Conservation (phyloP, 2,329 filamentous ascomycete species). For the Alternaria triticimaculans region DNA sequence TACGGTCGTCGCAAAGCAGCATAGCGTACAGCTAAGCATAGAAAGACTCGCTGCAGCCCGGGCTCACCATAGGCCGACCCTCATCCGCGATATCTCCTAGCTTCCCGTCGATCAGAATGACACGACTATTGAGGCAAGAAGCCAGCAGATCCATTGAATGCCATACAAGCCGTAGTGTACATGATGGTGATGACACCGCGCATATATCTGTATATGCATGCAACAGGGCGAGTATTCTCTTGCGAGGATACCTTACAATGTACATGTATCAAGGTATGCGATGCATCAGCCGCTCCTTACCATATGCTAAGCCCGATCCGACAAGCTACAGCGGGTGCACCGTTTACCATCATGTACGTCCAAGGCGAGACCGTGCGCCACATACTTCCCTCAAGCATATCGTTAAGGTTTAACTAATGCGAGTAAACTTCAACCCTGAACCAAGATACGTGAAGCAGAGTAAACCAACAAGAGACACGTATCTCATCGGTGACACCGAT, state of each 20-base stretch:
- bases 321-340: neutral
- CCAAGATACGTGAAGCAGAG: neutral
- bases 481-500: neutral
- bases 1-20: neutral
- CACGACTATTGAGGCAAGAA: neutral
- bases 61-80: neutral
- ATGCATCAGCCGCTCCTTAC: neutral
- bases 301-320: neutral
- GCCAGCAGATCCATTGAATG: neutral
- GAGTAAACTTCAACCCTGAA: neutral
- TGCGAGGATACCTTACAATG: neutral
- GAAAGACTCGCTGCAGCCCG: neutral
- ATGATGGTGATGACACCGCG: neutral
- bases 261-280: slow-evolving; percentile 1
- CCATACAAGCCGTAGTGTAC: neutral
- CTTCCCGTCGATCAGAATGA: neutral
- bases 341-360: neutral
- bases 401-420: slow-evolving; percentile 1
- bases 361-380: slow-evolving; percentile 1
- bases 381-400: neutral
- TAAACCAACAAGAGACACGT: slow-evolving; percentile 1
- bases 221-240: neutral
- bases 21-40: neutral
- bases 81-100: neutral
- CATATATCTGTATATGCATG: slow-evolving; percentile 1